Conservation (phyloP, 2,329 filamentous ascomycete genomes). For the Dactylellina leptospora region DNA sequence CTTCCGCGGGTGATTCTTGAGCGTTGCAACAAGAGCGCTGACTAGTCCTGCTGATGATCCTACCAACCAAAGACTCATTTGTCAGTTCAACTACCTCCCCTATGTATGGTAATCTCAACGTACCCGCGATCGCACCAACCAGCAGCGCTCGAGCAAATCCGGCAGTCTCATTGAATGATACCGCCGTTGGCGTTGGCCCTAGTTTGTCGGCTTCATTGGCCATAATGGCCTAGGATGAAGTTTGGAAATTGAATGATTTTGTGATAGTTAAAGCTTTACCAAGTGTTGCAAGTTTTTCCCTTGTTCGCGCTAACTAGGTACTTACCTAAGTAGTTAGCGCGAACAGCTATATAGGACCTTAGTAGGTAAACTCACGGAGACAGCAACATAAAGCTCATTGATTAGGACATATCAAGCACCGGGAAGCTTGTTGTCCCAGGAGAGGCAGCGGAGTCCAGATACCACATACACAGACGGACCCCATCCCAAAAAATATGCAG, state of each 20-base stretch:
- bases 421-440: too few relatives aligned
- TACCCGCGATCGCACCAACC: slow-evolving; percentile 18
- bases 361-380: not conserved
- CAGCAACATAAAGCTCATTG: not conserved
- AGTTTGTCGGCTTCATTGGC: not conserved
- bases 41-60: slow-evolving; percentile 30
- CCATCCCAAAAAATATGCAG: too few relatives aligned
- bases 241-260: not conserved
- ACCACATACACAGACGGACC: too few relatives aligned
- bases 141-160: not conserved
- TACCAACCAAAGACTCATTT: too few relatives aligned
- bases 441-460: too few relatives aligned
- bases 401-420: too few relatives aligned
- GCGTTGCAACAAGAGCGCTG: slow-evolving; percentile 32
- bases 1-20: slow-evolving; percentile 34
- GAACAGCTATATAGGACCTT: not conserved
- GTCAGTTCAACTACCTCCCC: too few relatives aligned
- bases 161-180: not conserved
- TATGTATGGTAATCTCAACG: too few relatives aligned
- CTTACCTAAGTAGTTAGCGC: not conserved
- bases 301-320: not conserved
- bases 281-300: too few relatives aligned
- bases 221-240: not conserved
- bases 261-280: too few relatives aligned
- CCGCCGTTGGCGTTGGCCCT: not conserved